Evolutionary conservation across 176 grass and related monocot genomes (phyloP), one percentile per base, ranked within the genome.

Genomic region (Neostapfia colusana): DNA sequence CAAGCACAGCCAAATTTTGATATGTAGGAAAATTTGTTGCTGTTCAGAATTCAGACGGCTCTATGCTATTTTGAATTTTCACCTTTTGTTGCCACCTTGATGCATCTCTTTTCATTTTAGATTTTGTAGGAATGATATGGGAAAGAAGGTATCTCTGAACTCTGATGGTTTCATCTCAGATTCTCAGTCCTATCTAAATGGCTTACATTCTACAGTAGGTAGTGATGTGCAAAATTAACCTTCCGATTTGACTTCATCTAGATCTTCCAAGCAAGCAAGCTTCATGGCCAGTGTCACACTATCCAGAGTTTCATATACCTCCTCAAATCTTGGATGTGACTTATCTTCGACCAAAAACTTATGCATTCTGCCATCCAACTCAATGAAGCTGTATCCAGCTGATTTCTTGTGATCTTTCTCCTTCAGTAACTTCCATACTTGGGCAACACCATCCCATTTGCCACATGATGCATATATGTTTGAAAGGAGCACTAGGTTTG

Each of bases 371-470:
- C 85, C 88, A 31, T 83, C 71, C 18, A 90, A 65, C 72, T 93
- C 91, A 40, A 90, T 88, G 51, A 90, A 83, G 48, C 91, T 93
- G 64, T 78, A 88, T 43, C 91, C 91, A 74, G 88, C 88, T 70
- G 91, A 88, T 75, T 93, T 93, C 71, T 77, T 93, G 60, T 93
- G 82, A 62, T 81, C 85, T 31, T 88, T 93, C 44, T 82, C 71
- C 86, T 81, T 93, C 67, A 90, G 73, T 61, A 88, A 50, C 67
- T 81, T 93, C 91, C 91, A 86, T 18, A 90, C 67, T n/a, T 28
- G 44, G 43, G 88, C 79, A 73, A 93, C 91, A 81, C 78, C 69
- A 0, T 83, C 80, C 88, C 91, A 93, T 43, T 64, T 90, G 13
- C 91, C 85, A 71, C 55, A 70, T n/a, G 75, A 90, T 0, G 88